Conservation (phyloP, 1,139 yeast species). For the Sugiyamaella neomexicana region DNA sequence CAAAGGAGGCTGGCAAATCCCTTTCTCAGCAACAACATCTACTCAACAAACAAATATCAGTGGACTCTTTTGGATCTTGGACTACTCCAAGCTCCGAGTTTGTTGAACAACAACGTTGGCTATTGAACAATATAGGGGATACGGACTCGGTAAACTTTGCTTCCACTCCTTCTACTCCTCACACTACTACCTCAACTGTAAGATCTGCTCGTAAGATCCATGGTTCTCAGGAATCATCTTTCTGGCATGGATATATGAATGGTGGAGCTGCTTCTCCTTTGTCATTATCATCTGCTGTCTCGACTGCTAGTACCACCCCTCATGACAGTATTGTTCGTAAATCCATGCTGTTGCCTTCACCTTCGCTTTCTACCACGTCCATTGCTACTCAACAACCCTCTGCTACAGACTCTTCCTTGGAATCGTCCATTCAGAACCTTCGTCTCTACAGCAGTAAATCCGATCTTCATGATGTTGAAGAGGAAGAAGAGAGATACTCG, state of each 20-base stretch:
- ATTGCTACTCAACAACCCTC: not conserved
- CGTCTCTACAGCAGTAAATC: slow-evolving; percentile 13
- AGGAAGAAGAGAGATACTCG: slow-evolving; percentile 16
- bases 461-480: slow-evolving; percentile 22
- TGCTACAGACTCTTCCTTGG: not conserved
- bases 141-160: slow-evolving; percentile 3
- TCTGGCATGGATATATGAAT: slow-evolving; percentile 16
- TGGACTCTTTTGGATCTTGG: slow-evolving; percentile 31
- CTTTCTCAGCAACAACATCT: slow-evolving; percentile 5
- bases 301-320: slow-evolving; percentile 4
- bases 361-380: slow-evolving; percentile 17
- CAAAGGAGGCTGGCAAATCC: slow-evolving; percentile 1
- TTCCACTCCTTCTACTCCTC: slow-evolving; percentile 8
- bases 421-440: slow-evolving; percentile 8
- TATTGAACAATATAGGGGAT: slow-evolving; percentile 20
- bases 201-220: slow-evolving; percentile 1
- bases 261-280: slow-evolving; percentile 1
- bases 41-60: slow-evolving; percentile 21
- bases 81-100: slow-evolving; percentile 29
- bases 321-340: slow-evolving; percentile 15
- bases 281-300: slow-evolving; percentile 13
- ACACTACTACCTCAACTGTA: not conserved
- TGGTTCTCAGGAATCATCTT: slow-evolving; percentile 16
- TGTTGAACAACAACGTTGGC: slow-evolving; percentile 33
- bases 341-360: slow-evolving; percentile 30